phyloP scores from a whole-genome alignment of 352 stramenopile genomes.

The Pythium biforme region DNA sequence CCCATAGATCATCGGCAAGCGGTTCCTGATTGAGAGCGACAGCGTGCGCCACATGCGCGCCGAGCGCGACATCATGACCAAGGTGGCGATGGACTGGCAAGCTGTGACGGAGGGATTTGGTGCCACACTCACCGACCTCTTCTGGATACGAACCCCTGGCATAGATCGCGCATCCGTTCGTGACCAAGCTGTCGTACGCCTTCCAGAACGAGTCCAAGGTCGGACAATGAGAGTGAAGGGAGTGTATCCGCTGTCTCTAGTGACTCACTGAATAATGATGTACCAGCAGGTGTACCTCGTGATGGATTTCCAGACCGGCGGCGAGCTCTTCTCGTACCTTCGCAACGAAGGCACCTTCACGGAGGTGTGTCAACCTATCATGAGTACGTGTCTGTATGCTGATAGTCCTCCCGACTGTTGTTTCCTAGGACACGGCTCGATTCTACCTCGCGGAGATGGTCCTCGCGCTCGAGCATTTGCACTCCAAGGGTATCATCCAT shows the following conservation, averaged over 20 bases:
- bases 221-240: too few relatives aligned
- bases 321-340: constrained; percentile 79
- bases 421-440: constrained; percentile 49
- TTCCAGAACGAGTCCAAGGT: constrained; percentile 87
- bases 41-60: constrained; percentile 79
- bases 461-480: constrained; percentile 77
- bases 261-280: background rate
- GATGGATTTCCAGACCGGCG: constrained; percentile 80
- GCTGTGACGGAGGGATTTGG: too few relatives aligned
- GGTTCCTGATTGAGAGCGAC: constrained; percentile 76
- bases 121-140: background rate
- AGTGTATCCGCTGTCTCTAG: too few relatives aligned
- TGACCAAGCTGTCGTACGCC: constrained; percentile 73
- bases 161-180: constrained; percentile 79
- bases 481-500: constrained; percentile 81
- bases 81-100: constrained; percentile 29
- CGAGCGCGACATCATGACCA: constrained; percentile 86
- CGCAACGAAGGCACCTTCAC: constrained; percentile 66
- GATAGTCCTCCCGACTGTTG: background rate
- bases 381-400: too few relatives aligned
- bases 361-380: constrained; percentile 47
- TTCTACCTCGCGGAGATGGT: constrained; percentile 89
- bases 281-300: constrained; percentile 34
- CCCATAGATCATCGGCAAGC: constrained; percentile 82
- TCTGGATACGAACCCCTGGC: background rate